Percentiles rank a stretch among this genome's conserved stretches.
Evolutionary conservation across 108 stramenopile genomes (phyloP).

Genomic region (Licmophora abbreviata): DNA sequence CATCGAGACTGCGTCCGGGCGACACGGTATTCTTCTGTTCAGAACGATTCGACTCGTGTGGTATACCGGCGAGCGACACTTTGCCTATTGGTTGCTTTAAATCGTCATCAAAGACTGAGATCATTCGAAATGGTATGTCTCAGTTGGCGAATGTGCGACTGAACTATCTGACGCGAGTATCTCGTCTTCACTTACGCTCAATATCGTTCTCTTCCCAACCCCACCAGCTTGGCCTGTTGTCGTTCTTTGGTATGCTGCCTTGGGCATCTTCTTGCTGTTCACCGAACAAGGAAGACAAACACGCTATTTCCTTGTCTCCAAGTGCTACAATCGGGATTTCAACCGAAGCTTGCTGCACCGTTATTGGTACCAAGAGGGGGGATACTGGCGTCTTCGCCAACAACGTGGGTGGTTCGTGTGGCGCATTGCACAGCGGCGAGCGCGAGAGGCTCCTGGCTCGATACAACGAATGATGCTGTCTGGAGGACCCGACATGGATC

Average conservation of each 20-base stretch:
- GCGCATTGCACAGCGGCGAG: too few relatives aligned
- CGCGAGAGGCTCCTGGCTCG: too few relatives aligned
- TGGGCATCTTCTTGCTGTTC: constrained; percentile 15
- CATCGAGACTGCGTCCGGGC: too few relatives aligned
- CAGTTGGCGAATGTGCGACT: too few relatives aligned
- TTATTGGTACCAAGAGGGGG: constrained; percentile 1
- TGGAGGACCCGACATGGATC: too few relatives aligned
- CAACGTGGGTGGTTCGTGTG: background rate
- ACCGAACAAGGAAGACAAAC: constrained; percentile 20
- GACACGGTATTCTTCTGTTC: too few relatives aligned
- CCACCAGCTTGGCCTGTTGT: constrained; percentile 27
- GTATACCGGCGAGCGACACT: too few relatives aligned
- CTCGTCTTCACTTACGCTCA: too few relatives aligned
- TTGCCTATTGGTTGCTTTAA: constrained; percentile 1
- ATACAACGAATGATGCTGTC: too few relatives aligned
- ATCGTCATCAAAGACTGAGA: background rate
- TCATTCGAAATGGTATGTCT: background rate
- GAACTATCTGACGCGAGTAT: too few relatives aligned
- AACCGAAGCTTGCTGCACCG: background rate
- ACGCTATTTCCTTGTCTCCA: constrained; percentile 6
- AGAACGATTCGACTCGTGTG: too few relatives aligned
- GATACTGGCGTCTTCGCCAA: constrained; percentile 1
- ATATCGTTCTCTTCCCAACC: too few relatives aligned
- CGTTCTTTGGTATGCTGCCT: constrained; percentile 24
- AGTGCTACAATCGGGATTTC: background rate